Percentiles rank a stretch among this genome's conserved stretches.
Conservation (phyloP, 495 filamentous ascomycete genomes). For the Penicillium canariense region DNA sequence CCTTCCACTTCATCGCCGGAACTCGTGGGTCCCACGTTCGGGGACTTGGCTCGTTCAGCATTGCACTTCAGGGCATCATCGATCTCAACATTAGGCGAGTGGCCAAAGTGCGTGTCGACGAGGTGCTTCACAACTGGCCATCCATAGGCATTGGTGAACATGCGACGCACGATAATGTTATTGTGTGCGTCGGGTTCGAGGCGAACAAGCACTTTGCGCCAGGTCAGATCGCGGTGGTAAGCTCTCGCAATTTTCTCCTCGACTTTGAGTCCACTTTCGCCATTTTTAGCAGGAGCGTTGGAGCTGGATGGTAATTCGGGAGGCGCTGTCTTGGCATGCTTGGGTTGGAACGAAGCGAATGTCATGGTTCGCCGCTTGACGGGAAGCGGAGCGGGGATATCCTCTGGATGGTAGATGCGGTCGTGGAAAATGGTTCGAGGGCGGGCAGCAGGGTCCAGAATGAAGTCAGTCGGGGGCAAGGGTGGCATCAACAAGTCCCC, state of each 20-base stretch:
- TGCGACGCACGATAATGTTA: conserved; percentile 92
- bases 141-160: conserved; percentile 95
- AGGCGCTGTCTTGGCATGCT: conserved; percentile 25
- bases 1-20: conserved; percentile 50
- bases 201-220: conserved; percentile 94
- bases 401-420: conserved; percentile 86
- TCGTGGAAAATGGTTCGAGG: conserved; percentile 95
- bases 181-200: conserved; percentile 98
- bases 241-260: conserved; percentile 97
- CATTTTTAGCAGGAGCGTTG: conserved; percentile 15
- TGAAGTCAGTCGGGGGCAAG: conserved; percentile 72
- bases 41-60: conserved; percentile 49
- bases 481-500: conserved; percentile 90
- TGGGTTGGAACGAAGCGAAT: conserved; percentile 42
- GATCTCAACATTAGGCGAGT: conserved; percentile 56
- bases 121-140: conserved; percentile 96
- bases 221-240: conserved; percentile 84
- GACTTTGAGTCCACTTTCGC: conserved; percentile 67
- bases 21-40: conserved; percentile 28
- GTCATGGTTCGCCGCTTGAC: conserved; percentile 53
- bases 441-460: conserved; percentile 79
- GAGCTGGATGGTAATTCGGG: conserved; percentile 10
- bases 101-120: conserved; percentile 87
- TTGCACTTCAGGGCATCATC: conserved; percentile 56
- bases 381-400: conserved; percentile 80